Conservation (phyloP, 345 rosid species). For the Citrus hindsii region DNA sequence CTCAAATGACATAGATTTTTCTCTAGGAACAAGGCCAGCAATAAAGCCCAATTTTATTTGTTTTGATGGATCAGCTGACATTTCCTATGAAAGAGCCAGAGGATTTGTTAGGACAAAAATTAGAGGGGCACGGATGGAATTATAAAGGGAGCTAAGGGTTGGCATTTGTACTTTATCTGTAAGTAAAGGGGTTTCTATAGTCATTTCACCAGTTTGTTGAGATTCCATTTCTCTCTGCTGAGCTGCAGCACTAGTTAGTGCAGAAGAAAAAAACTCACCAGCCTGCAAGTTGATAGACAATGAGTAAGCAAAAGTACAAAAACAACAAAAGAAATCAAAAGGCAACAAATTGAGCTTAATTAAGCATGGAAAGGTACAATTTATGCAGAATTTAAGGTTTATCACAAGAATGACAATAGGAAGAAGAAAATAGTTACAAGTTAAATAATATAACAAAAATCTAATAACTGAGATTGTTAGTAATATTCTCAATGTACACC, state of each 20-base stretch:
- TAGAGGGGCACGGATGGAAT: neutral
- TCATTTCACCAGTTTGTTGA: constrained; percentile 47
- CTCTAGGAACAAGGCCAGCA: constrained; percentile 89
- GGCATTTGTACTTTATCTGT: constrained; percentile 48
- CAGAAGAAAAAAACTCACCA: constrained; percentile 80
- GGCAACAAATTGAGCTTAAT: neutral
- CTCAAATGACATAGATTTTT: constrained; percentile 87
- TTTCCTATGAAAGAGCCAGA: constrained; percentile 42
- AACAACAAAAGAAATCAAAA: neutral
- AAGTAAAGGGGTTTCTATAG: constrained; percentile 75
- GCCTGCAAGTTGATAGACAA: constrained; percentile 38
- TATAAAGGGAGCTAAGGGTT: neutral
- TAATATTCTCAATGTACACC: neutral
- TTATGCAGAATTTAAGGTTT: neutral
- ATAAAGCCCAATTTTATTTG: constrained; percentile 89
- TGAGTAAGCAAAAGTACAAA: neutral
- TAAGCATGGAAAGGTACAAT: neutral
- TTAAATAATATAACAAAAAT: neutral
- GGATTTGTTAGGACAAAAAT: constrained; percentile 1
- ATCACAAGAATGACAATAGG: neutral
- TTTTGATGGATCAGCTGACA: constrained; percentile 63
- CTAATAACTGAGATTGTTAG: neutral
- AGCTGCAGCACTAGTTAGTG: constrained; percentile 64
- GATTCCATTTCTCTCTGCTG: constrained; percentile 72
- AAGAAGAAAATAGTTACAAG: neutral